A percentile compares a stretch with the other conserved stretches of the same genome.
Evolutionary conservation across 345 rosid species (phyloP).

Genomic region (Eucalyptus cloeziana): DNA sequence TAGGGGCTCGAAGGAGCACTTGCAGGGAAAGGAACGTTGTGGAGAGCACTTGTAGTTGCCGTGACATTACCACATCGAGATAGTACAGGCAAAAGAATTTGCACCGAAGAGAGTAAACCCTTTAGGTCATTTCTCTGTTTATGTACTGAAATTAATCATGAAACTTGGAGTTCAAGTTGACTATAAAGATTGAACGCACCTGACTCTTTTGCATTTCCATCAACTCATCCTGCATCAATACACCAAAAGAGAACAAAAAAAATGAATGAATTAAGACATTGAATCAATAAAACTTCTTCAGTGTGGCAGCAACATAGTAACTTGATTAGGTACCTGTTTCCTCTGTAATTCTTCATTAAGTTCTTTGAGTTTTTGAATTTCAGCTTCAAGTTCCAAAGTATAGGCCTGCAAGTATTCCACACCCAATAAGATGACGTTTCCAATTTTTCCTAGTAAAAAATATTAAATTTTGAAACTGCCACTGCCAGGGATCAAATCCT

Average conservation of each 20-base stretch:
- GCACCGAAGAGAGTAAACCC: not conserved
- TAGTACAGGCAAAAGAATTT: not conserved
- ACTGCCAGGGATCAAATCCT: not conserved
- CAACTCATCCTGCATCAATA: not conserved
- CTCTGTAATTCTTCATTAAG: not conserved
- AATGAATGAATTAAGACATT: not conserved
- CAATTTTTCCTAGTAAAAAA: not conserved
- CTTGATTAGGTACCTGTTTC: not conserved
- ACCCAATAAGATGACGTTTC: not conserved
- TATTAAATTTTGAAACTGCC: not conserved
- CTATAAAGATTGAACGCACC: not conserved
- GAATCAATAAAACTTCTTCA: not conserved
- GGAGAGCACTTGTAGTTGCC: not conserved
- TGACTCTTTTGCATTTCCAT: conserved; percentile 8
- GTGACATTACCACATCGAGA: not conserved
- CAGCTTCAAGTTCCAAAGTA: not conserved
- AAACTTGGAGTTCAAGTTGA: not conserved
- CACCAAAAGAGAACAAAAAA: not conserved
- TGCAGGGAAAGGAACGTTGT: not conserved
- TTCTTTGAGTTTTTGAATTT: not conserved
- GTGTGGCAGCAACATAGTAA: not conserved
- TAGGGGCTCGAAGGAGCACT: not conserved
- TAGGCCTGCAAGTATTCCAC: not conserved
- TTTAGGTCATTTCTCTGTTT: not conserved
- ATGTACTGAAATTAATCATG: not conserved